Evolutionary conservation across 352 stramenopile species (phyloP), one percentile per base, ranked within the genome.

Genomic region (Plasmopara halstedii): DNA sequence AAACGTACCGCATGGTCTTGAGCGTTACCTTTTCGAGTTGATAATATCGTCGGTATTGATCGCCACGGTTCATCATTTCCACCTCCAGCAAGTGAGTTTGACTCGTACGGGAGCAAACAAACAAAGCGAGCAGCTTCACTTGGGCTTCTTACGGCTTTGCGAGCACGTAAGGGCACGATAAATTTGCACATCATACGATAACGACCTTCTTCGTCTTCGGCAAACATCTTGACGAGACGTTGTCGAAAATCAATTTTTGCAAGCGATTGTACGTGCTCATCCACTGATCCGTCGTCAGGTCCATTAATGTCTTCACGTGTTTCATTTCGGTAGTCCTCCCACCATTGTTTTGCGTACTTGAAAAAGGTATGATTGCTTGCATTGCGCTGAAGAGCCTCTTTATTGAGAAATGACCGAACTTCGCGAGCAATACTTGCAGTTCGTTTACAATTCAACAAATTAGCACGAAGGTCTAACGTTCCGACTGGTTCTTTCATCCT

Each of bases 131-230:
- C 83, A 3, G 85, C 85, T 64, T 95, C 78, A 39, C 75, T 85
- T 6, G 86, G 85, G 9, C 67, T 79, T 49, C 67, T 59, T 8
- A 95, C 53, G 7, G 78, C 64, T 0, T 47, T 34, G 0, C 70
- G 70, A 11, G 44, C 59, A 15, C 69, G 83, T 3, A 95, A 17
- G 1, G 73, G 67, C 2, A 50, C 50, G n/a, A 97, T 21, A 42
- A 89, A 96, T 21, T 84, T 86, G 56, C 81, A 96, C 2, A 95
- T 75, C 68, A 88, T 83, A 14, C 76, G 73, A 57, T 94, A 85
- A 0, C 68, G 61, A 8, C 85, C 84, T 51, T 83, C 73, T 44
- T 96, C 85, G 52, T 97, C 88, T 53, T 94, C 79, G 2, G 75
- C 77, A 54, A 94, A 93, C 29, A 94, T 64, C 26, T 89, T 90